Conservation (phyloP, 2,329 filamentous ascomycete species). For the Alternaria arborescens region DNA sequence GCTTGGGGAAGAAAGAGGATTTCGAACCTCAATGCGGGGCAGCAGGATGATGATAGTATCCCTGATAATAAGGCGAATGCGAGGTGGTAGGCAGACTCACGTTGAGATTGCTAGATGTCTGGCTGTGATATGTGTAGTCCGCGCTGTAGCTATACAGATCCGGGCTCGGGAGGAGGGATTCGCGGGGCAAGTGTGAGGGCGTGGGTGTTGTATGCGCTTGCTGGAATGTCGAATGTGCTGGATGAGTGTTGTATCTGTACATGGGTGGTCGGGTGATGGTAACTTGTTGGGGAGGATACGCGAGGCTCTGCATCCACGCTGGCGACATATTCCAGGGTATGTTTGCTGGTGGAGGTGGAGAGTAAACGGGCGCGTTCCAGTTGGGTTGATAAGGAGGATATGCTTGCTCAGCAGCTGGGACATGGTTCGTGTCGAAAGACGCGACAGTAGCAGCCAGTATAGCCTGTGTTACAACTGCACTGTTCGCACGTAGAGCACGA, state of each 20-base stretch:
- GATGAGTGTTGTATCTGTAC: constrained; percentile 24
- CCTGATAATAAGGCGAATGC: constrained; percentile 16
- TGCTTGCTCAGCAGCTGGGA: constrained; percentile 17
- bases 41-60: constrained; percentile 3
- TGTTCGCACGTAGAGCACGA: constrained; percentile 18
- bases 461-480: constrained; percentile 18
- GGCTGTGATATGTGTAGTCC: constrained; percentile 17
- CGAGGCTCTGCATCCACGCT: constrained; percentile 27
- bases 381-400: constrained; percentile 22
- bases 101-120: constrained; percentile 20
- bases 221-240: constrained; percentile 20
- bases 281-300: constrained; percentile 15
- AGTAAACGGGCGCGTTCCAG: constrained; percentile 31
- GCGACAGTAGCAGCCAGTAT: constrained; percentile 14
- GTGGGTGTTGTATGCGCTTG: constrained; percentile 12
- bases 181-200: constrained; percentile 21
- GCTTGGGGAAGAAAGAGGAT: background rate
- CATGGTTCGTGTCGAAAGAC: constrained; percentile 23
- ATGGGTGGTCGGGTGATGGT: constrained; percentile 17
- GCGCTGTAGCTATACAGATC: constrained; percentile 25
- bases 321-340: constrained; percentile 31
- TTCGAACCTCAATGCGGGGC: constrained; percentile 19
- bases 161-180: constrained; percentile 12
- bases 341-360: constrained; percentile 21
- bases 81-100: constrained; percentile 30